phyloP scores from a whole-genome alignment of 352 stramenopile genomes.

The Globisporangium ultimum region DNA sequence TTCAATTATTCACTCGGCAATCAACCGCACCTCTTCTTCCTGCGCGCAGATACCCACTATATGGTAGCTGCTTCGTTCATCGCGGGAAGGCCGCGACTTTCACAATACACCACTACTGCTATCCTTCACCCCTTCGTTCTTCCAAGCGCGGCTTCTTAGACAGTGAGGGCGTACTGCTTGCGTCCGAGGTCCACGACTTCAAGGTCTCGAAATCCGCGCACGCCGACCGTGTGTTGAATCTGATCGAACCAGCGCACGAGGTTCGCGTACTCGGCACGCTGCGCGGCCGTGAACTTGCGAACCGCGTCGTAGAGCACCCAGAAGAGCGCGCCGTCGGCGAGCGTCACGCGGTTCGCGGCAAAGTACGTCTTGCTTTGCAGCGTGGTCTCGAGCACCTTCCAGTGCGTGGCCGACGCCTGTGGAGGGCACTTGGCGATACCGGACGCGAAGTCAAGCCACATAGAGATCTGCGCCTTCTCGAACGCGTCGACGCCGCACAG shows the following conservation, averaged over 20 bases:
- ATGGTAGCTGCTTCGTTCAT: too few relatives aligned
- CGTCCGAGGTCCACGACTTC: conserved; percentile 52
- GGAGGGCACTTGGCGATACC: conserved; percentile 40
- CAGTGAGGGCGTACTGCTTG: conserved; percentile 57
- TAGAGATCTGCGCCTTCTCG: conserved; percentile 68
- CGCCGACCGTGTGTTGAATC: conserved; percentile 79
- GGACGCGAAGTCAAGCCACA: conserved; percentile 72
- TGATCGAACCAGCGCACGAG: conserved; percentile 86
- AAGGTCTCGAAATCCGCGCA: conserved; percentile 76
- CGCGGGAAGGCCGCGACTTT: too few relatives aligned
- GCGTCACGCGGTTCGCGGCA: conserved; percentile 62
- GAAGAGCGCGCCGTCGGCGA: conserved; percentile 78
- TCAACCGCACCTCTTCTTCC: too few relatives aligned
- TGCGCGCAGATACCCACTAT: too few relatives aligned
- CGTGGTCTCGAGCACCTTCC: conserved; percentile 53
- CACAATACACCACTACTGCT: background rate
- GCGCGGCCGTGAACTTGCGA: conserved; percentile 24
- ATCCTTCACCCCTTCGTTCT: conserved; percentile 4
- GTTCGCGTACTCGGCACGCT: conserved; percentile 50
- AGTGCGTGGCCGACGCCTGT: conserved; percentile 39
- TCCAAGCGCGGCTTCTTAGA: conserved; percentile 35
- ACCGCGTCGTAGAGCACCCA: conserved; percentile 52
- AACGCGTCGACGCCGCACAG: conserved; percentile 53
- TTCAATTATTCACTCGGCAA: too few relatives aligned
- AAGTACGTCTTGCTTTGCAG: conserved; percentile 67